phyloP scores from a whole-genome alignment of 257 asterid genomes.

The Solanum tacnaense region DNA sequence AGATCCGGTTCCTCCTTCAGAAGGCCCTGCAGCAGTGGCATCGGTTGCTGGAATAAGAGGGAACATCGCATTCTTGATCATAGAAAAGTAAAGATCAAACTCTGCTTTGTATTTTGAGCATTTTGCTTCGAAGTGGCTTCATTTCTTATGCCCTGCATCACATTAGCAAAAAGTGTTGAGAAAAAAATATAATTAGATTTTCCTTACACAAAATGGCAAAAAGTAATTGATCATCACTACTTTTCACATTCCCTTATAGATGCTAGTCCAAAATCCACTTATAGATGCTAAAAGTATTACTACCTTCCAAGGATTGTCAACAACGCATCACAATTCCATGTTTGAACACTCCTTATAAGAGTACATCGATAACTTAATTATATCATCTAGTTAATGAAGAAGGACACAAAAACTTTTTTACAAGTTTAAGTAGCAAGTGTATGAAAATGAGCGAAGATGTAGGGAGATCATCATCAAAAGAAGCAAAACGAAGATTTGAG shows the following conservation, averaged over 20 bases:
- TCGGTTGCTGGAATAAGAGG: constrained; percentile 8
- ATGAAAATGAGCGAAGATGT: neutral
- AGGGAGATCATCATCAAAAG: neutral
- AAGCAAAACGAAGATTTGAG: neutral
- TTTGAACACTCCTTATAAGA: neutral
- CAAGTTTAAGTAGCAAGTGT: no score
- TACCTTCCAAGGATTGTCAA: neutral
- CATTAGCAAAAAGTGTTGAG: neutral
- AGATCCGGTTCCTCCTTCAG: neutral
- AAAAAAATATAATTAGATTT: neutral
- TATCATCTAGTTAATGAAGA: neutral
- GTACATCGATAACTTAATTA: neutral
- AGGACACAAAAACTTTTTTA: no score
- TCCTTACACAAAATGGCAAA: neutral
- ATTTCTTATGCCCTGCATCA: constrained; percentile 44
- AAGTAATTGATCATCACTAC: neutral
- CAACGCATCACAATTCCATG: neutral
- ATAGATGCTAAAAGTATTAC: neutral
- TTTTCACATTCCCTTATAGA: neutral
- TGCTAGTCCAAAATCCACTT: neutral
- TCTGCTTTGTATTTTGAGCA: constrained; percentile 62
- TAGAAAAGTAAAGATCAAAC: constrained; percentile 46
- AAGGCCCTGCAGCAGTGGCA: neutral
- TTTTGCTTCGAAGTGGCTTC: constrained; percentile 43
- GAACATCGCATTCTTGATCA: constrained; percentile 54